A percentile compares a stretch with the other conserved stretches of the same genome.
Evolutionary conservation across 2,329 filamentous ascomycete species (phyloP).

Genomic region (Fusarium equiseti): DNA sequence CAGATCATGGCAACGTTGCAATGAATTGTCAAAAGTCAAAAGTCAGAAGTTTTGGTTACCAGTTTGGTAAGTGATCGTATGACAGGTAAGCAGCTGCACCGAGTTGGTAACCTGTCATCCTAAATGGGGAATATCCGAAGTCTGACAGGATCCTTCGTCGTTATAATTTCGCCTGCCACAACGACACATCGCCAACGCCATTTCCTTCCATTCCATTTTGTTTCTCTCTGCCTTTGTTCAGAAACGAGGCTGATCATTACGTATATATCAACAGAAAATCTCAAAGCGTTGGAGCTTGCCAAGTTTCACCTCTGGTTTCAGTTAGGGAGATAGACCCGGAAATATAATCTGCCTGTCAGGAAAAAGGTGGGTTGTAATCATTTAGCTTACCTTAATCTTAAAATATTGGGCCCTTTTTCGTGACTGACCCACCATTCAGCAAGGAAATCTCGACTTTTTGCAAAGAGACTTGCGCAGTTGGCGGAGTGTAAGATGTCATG

Average conservation of each 20-base stretch:
- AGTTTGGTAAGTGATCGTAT: neutral
- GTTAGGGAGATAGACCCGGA: neutral
- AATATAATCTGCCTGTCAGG: slow-evolving; percentile 6
- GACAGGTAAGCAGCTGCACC: neutral
- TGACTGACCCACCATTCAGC: neutral
- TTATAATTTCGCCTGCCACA: neutral
- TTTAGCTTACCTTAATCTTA: slow-evolving; percentile 9
- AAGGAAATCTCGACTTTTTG: neutral
- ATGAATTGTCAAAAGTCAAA: neutral
- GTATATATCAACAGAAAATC: neutral
- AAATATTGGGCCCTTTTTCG: neutral
- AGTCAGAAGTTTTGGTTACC: neutral
- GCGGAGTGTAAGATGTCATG: too few relatives aligned
- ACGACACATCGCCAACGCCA: neutral
- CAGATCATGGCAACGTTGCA: neutral
- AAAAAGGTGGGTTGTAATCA: neutral
- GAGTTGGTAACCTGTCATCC: neutral
- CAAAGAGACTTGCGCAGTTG: too few relatives aligned
- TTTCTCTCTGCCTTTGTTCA: neutral
- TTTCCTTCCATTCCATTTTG: neutral
- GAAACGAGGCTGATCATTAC: neutral
- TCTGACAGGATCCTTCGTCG: neutral
- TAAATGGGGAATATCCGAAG: neutral
- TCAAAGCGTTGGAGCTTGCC: neutral
- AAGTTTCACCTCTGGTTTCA: neutral